Conservation (phyloP, 169 alveolate species). For the Perkinsus chesapeaki region DNA sequence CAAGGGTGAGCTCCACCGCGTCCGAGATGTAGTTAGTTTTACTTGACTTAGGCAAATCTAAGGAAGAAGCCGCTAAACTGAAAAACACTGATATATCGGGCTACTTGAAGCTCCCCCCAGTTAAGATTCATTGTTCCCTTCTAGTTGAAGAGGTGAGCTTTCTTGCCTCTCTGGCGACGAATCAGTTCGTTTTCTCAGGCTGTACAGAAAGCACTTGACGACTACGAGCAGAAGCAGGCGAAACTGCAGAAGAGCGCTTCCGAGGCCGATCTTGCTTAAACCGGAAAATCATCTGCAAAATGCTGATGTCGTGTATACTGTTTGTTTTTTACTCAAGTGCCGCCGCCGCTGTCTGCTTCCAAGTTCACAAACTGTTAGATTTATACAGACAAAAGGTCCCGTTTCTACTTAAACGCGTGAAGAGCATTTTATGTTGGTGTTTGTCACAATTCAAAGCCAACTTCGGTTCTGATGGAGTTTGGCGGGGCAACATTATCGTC, state of each 20-base stretch:
- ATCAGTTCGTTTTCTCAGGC: constrained; percentile 59
- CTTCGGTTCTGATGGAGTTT: background rate
- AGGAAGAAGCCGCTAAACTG: constrained; percentile 86
- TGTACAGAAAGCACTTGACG: constrained; percentile 59
- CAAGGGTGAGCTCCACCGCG: constrained; percentile 77
- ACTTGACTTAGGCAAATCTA: constrained; percentile 54
- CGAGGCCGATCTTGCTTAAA: background rate
- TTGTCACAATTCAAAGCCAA: too few relatives aligned
- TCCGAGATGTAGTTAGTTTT: constrained; percentile 56
- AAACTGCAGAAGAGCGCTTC: background rate
- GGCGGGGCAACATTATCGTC: too few relatives aligned
- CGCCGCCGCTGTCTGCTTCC: background rate
- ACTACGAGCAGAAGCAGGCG: constrained; percentile 36
- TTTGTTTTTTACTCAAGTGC: background rate
- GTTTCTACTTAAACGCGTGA: background rate
- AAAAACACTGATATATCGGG: constrained; percentile 79
- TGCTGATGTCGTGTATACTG: background rate
- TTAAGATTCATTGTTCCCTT: constrained; percentile 89
- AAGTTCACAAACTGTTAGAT: background rate
- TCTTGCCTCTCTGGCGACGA: background rate
- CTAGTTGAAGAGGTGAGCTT: constrained; percentile 36
- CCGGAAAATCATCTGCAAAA: background rate
- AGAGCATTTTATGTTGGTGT: background rate
- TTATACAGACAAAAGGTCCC: background rate
- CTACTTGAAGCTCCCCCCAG: constrained; percentile 87